Conservation (phyloP, 83 land plant genomes). For the Larix sibirica region DNA sequence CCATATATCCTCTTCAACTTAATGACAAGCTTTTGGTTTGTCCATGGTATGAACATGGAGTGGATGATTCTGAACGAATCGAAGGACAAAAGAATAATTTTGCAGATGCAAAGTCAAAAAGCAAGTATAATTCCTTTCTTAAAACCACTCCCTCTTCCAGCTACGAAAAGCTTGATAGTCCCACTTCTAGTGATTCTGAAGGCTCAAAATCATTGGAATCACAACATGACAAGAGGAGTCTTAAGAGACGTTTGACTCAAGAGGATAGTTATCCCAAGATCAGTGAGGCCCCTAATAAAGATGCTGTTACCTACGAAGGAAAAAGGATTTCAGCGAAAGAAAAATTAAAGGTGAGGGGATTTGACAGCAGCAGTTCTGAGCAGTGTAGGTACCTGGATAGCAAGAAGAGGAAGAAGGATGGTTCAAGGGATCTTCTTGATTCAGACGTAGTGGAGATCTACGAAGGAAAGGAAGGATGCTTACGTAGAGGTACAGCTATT, state of each 20-base stretch:
- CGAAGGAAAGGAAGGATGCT: too few relatives aligned
- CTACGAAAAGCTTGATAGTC: not conserved
- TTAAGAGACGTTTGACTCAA: not conserved
- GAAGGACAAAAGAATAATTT: not conserved
- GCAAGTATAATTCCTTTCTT: not conserved
- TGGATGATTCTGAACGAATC: not conserved
- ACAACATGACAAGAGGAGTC: not conserved
- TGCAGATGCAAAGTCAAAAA: not conserved
- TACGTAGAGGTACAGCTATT: too few relatives aligned
- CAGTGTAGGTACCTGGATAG: too few relatives aligned
- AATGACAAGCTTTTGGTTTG: constrained; percentile 16
- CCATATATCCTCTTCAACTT: constrained; percentile 21
- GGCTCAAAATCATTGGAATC: not conserved
- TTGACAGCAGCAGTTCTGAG: too few relatives aligned
- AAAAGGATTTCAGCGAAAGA: too few relatives aligned
- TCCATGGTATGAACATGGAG: constrained; percentile 22
- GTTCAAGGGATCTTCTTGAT: too few relatives aligned
- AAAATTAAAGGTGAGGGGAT: too few relatives aligned
- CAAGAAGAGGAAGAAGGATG: too few relatives aligned
- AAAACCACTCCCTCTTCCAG: not conserved
- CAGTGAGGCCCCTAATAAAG: not conserved
- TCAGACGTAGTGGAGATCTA: too few relatives aligned
- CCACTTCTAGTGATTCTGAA: not conserved
- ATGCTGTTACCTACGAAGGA: too few relatives aligned
- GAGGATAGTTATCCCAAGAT: not conserved